Evolutionary conservation across 306 rosid species (phyloP).

Genomic region (Abrus pulchellus): DNA sequence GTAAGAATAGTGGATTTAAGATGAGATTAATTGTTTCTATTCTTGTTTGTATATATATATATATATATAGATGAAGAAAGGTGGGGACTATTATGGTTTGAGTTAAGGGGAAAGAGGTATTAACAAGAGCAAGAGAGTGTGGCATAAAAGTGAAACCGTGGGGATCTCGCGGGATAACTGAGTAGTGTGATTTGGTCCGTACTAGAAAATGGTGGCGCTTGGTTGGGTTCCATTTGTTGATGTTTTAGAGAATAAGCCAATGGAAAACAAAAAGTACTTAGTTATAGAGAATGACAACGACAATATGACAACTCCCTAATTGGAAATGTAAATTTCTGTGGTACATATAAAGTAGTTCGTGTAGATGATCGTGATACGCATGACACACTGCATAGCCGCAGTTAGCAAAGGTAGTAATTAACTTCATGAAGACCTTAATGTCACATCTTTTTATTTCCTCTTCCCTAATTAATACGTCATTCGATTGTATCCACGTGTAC

Average conservation of each 20-base stretch:
- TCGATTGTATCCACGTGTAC: too few species aligned
- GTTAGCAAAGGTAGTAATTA: neutral
- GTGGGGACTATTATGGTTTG: neutral
- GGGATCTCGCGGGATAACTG: constrained; percentile 63
- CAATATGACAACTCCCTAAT: neutral
- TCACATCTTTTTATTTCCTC: constrained; percentile 9
- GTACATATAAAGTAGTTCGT: neutral
- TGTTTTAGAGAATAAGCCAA: neutral
- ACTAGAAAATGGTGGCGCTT: constrained; percentile 30
- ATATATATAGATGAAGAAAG: neutral
- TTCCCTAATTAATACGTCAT: neutral
- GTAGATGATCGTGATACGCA: neutral
- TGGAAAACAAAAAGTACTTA: neutral
- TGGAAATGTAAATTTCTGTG: neutral
- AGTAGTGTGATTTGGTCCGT: constrained; percentile 27
- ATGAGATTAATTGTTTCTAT: neutral
- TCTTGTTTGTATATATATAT: neutral
- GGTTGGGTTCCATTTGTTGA: constrained; percentile 40
- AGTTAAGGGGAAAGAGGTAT: neutral
- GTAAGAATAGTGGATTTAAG: neutral
- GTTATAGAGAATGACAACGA: neutral
- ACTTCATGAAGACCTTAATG: constrained; percentile 23
- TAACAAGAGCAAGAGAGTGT: too few species aligned
- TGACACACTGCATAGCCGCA: constrained; percentile 21
- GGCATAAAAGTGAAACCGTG: constrained; percentile 59